phyloP scores from a whole-genome alignment of 2,329 filamentous ascomycete genomes.

The Elsinoe fawcettii region DNA sequence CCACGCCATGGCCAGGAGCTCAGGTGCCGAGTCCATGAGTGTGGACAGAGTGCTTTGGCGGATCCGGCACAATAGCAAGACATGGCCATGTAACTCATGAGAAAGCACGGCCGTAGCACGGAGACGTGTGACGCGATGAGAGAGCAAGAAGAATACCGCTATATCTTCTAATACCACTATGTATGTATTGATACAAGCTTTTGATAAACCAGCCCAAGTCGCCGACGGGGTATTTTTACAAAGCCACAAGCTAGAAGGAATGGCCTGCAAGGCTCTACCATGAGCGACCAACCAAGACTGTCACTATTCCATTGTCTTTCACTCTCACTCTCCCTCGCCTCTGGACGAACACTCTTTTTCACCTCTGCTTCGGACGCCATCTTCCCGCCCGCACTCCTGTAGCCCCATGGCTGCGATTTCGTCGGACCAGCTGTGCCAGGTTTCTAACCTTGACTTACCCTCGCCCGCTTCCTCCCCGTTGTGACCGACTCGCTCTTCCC shows the following conservation, averaged over 20 bases:
- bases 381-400: not conserved
- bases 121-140: not conserved
- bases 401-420: not conserved
- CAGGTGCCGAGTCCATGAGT: no score
- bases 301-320: no score
- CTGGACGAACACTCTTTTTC: no score
- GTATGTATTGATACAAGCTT: not conserved
- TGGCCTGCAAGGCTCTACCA: not conserved
- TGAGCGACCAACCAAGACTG: not conserved
- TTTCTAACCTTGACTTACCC: slow-evolving; percentile 11
- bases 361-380: no score
- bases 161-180: not conserved
- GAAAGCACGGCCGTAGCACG: no score
- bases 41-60: no score
- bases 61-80: no score
- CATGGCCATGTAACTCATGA: no score
- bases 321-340: no score
- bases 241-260: not conserved
- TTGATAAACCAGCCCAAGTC: not conserved
- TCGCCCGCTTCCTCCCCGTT: slow-evolving; percentile 13
- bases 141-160: not conserved
- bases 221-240: not conserved
- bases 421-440: not conserved
- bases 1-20: no score
- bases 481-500: slow-evolving; percentile 10